These are phyloP conservation scores for Musa itinerans DNA, from an alignment of 176 grass and related monocot species.

Conservation along the genomic window DNA sequence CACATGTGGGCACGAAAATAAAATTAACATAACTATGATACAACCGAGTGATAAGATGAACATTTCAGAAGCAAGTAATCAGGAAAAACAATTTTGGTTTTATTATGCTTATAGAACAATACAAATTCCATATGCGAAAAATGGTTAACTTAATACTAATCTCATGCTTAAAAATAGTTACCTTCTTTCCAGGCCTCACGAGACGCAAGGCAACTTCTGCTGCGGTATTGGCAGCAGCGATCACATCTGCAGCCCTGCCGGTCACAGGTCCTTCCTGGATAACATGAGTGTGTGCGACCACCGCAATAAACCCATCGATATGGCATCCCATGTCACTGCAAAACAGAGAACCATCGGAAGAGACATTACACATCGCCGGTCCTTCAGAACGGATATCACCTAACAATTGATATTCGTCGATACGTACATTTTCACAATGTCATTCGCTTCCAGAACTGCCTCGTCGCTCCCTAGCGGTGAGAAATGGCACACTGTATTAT, in stretches of 20 bases:
- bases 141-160: neutral
- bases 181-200: conserved; percentile 96
- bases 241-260: conserved; percentile 77
- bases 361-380: neutral
- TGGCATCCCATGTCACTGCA: conserved; percentile 92
- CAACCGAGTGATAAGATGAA: too few species aligned
- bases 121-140: too few species aligned
- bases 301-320: conserved; percentile 99
- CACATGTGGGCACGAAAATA: too few species aligned
- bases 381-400: too few species aligned
- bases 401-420: neutral
- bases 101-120: too few species aligned
- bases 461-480: conserved; percentile 84
- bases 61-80: too few species aligned
- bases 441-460: conserved; percentile 66
- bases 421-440: conserved; percentile 95
- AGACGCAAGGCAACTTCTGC: conserved; percentile 90
- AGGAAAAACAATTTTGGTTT: too few species aligned
- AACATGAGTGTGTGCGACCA: conserved; percentile 84
- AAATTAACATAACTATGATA: too few species aligned
- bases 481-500: conserved; percentile 89
- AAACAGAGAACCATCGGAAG: conserved; percentile 15
- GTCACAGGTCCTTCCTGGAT: conserved; percentile 59
- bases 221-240: conserved; percentile 86
- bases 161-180: conserved; percentile 7